phyloP scores from a whole-genome alignment of 192 early-diverging fungal species.

The Podila clonocystis region DNA sequence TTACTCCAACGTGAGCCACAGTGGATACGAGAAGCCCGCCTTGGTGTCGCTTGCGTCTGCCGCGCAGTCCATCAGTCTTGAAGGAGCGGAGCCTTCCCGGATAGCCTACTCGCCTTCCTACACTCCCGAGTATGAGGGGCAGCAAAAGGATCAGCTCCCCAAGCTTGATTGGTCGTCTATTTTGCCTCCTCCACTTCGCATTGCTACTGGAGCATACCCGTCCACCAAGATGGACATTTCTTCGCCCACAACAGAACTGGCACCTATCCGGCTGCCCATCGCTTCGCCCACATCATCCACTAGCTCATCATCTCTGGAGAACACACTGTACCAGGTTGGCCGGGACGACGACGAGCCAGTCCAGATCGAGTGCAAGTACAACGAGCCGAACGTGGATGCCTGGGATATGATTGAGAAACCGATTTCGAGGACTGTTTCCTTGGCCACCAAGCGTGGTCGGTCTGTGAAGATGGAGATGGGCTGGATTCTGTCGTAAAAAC shows the following conservation, averaged over 20 bases:
- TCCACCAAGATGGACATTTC: slow-evolving; percentile 24
- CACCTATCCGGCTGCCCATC: slow-evolving; percentile 20
- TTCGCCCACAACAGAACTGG: slow-evolving; percentile 21
- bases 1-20: slow-evolving; percentile 39
- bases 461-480: slow-evolving; percentile 53
- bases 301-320: not conserved
- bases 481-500: slow-evolving; percentile 39
- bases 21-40: slow-evolving; percentile 22
- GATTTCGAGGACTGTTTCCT: slow-evolving; percentile 27
- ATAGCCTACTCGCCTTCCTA: slow-evolving; percentile 47
- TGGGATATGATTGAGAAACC: slow-evolving; percentile 52
- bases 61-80: slow-evolving; percentile 1
- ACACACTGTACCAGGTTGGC: slow-evolving; percentile 16
- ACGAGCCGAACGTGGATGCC: slow-evolving; percentile 48
- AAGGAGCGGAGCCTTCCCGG: slow-evolving; percentile 7
- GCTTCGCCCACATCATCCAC: not conserved
- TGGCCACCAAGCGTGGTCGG: slow-evolving; percentile 44
- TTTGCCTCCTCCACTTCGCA: not conserved
- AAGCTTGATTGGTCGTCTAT: not conserved
- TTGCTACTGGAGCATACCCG: not conserved
- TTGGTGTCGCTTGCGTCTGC: not conserved
- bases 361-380: slow-evolving; percentile 50
- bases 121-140: slow-evolving; percentile 16
- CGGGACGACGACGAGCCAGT: slow-evolving; percentile 34
- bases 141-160: not conserved